Evolutionary conservation across 768 basidiomycete genomes (phyloP), one percentile per base, ranked within the genome.

Genomic region (Calocybe cyanea): DNA sequence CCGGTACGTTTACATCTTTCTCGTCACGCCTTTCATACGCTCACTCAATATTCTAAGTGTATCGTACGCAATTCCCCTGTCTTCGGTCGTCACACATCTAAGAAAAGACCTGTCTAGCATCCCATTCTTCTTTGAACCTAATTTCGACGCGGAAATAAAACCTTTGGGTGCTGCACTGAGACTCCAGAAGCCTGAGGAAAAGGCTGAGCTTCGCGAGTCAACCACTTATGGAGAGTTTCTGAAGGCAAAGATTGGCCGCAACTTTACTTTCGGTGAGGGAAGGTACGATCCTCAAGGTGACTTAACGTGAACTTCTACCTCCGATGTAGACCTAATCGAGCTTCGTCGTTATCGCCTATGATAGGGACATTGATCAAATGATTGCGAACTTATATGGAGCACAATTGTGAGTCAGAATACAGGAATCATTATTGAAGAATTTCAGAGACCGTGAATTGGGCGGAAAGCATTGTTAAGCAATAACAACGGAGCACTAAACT

Each of bases 71-170:
- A 20, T 20, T n/a, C n/a, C n/a, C n/a, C n/a, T n/a, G n/a, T n/a
- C n/a, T n/a, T n/a, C n/a, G n/a, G n/a, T n/a, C n/a, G n/a, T n/a
- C n/a, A n/a, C n/a, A n/a, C n/a, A n/a, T n/a, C n/a, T n/a, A n/a
- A n/a, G n/a, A n/a, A n/a, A n/a, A n/a, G n/a, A n/a, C 32, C 19
- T 38, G 5, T 46, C n/a, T n/a, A 92, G 89, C 6, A 75, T 95
- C n/a, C 93, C 93, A 0, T 95, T 95, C 68, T 96, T 96, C 73
- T 95, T 88, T 52, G 93, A 95, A 62, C 92, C 93, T 0, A 90
- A 88, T 46, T 92, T 90, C 56, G 70, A 82, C 48, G 87, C 92
- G 0, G 46, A 68, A 1, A 68, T 96, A 38, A 64, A 72, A 51
- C 87, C 91, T 0, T 66, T 94, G 5, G 68, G 71, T 3, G 81